Conservation (phyloP, 2,329 filamentous ascomycete species). For the Hymenotorrendiella dingleyae region DNA sequence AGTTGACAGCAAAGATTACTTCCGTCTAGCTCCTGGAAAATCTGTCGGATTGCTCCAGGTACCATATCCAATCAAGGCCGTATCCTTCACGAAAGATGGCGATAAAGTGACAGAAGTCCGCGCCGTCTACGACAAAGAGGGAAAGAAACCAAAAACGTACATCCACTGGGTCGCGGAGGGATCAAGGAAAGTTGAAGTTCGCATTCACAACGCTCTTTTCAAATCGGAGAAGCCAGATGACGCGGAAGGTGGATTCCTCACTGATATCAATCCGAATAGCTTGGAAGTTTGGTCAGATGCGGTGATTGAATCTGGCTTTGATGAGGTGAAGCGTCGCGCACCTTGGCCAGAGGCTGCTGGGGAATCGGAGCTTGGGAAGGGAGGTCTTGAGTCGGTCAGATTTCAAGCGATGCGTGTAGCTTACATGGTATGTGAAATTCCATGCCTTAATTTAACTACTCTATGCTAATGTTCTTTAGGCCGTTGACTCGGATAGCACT, state of each 20-base stretch:
- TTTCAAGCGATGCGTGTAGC: constrained; percentile 90
- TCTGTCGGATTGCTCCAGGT: constrained; percentile 68
- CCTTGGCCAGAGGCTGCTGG: constrained; percentile 75
- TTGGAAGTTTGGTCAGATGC: constrained; percentile 75
- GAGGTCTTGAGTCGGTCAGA: constrained; percentile 67
- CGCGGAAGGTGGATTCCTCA: constrained; percentile 72
- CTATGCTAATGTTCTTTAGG: constrained; percentile 32
- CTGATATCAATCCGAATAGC: constrained; percentile 78
- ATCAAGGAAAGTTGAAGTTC: constrained; percentile 64
- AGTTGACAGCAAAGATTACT: constrained; percentile 66
- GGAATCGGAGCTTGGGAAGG: constrained; percentile 55
- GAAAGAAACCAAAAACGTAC: constrained; percentile 69
- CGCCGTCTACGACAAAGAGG: constrained; percentile 65
- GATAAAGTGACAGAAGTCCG: constrained; percentile 60
- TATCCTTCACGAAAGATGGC: constrained; percentile 60
- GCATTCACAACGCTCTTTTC: constrained; percentile 79
- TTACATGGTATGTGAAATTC: constrained; percentile 45
- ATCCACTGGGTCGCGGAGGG: constrained; percentile 86
- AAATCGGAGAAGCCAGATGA: constrained; percentile 77
- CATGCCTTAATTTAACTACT: not conserved
- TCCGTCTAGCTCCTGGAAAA: constrained; percentile 70
- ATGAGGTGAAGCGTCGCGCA: constrained; percentile 65
- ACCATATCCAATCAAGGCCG: constrained; percentile 63
- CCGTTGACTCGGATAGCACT: constrained; percentile 71
- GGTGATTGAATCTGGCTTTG: constrained; percentile 76